Evolutionary conservation across 1,139 yeast species (phyloP).

Genomic region (Diutina scorzettiae): DNA sequence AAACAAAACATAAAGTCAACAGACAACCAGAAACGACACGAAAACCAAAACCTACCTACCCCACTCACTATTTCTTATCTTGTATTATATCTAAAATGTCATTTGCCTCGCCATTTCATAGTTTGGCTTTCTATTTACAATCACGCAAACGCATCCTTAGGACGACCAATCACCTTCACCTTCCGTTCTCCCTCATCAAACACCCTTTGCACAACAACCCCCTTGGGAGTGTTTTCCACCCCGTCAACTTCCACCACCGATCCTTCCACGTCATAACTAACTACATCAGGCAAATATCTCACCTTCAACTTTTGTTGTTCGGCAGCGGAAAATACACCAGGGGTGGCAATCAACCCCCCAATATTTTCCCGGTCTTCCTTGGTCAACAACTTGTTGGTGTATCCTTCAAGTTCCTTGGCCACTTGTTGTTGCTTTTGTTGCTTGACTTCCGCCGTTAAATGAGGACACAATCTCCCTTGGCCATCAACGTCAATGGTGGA

Average conservation of each 20-base stretch:
- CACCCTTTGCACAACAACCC: conserved; percentile 20
- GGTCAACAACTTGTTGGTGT: conserved; percentile 15
- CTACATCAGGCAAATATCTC: conserved; percentile 21
- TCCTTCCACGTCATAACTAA: conserved; percentile 25
- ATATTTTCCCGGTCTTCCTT: conserved; percentile 18
- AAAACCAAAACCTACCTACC: no score
- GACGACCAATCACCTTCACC: conserved; percentile 24
- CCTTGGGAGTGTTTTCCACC: conserved; percentile 23
- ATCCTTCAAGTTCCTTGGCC: conserved; percentile 7
- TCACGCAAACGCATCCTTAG: conserved; percentile 20
- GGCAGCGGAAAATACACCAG: conserved; percentile 20
- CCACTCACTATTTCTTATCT: no score
- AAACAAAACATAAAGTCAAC: no score
- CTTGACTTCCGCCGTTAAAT: not conserved
- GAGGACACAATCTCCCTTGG: conserved; percentile 1
- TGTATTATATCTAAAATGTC: no score
- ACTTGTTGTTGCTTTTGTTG: not conserved
- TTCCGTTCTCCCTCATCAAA: conserved; percentile 21
- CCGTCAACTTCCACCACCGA: conserved; percentile 20
- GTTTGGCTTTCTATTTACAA: conserved; percentile 6
- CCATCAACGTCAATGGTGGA: conserved; percentile 2
- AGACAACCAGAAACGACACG: no score
- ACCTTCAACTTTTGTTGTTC: conserved; percentile 16
- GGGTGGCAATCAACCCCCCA: conserved; percentile 18
- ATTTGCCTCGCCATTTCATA: no score